Percentiles rank a stretch among this genome's conserved stretches.
These are phyloP conservation scores for Pyrenochaeta sp. DNA, from an alignment of 2,329 filamentous ascomycete genomes.

Conservation along the genomic window DNA sequence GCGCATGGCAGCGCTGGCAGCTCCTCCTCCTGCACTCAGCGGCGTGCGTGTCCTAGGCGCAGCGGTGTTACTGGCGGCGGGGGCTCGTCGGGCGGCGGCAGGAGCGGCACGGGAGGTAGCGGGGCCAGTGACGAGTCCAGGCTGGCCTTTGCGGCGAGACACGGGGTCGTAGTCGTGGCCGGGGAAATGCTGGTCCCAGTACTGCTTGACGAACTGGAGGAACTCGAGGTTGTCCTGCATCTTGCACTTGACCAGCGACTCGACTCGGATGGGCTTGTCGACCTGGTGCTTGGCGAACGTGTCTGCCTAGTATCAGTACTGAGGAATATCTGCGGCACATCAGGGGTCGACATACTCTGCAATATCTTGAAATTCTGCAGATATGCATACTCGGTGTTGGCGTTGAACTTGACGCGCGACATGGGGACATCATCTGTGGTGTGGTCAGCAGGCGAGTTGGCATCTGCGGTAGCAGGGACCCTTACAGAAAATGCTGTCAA, in stretches of 20 bases:
- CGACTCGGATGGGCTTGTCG: constrained; percentile 88
- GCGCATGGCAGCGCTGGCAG: constrained; percentile 74
- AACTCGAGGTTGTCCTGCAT: constrained; percentile 99
- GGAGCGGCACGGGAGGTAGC: constrained; percentile 60
- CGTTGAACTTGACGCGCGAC: constrained; percentile 97
- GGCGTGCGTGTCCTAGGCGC: constrained; percentile 52
- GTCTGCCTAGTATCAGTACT: constrained; percentile 60
- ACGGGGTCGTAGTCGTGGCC: constrained; percentile 97
- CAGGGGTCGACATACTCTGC: constrained; percentile 72
- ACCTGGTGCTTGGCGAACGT: constrained; percentile 84
- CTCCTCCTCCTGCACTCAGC: constrained; percentile 55
- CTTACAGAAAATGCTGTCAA: constrained; percentile 93
- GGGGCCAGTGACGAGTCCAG: constrained; percentile 60
- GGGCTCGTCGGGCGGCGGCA: constrained; percentile 56
- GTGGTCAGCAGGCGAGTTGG: constrained; percentile 9
- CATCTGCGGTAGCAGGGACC: no score
- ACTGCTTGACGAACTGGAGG: constrained; percentile 93
- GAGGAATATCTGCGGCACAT: neutral
- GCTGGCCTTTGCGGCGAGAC: constrained; percentile 79
- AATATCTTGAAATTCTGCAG: constrained; percentile 98
- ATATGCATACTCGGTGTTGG: constrained; percentile 95
- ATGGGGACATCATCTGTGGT: constrained; percentile 82
- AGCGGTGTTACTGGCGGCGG: constrained; percentile 49
- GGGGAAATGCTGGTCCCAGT: constrained; percentile 98
- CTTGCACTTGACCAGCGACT: constrained; percentile 93